Evolutionary conservation across 768 basidiomycete species (phyloP), one percentile per base, ranked within the genome.

Genomic region (Leccinum uliginosum): DNA sequence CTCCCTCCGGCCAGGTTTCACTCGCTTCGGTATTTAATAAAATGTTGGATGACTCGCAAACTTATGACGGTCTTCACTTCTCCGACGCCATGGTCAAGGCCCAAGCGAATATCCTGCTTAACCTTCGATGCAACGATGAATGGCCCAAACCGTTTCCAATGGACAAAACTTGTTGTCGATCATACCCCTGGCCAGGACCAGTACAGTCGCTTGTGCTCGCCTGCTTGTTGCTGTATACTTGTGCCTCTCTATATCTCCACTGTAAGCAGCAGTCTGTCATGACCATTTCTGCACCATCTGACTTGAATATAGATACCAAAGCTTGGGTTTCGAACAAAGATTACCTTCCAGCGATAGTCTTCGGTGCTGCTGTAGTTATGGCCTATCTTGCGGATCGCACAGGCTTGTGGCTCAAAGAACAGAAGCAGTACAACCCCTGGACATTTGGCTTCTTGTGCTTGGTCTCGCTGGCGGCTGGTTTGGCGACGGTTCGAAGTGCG

Each of bases 61-160:
- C 93, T 17, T 77, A 83, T 38, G 93, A 97, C 61, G 93, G 93
- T 6, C 74, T 97, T 9, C 93, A 96, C 71, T 95, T 87, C 64
- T 82, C 82, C 3, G 78, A 83, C 51, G 62, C 76, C 26, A 65
- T 92, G 43, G 75, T 87, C 59, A 79, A 76, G 61, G 74, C 79
- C 40, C 93, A 96, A 70, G 88, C 89, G 10, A 85, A 83, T 57
- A 75, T 96, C 50, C 73, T 97, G 50, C 76, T 93, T 26, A 94
- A 93, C 62, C 71, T 91, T 54, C 81, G 82, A 30, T 97, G 93
- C 70, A 96, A 97, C 67, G 80, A 89, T 56, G 67, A 68, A 24
- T 76, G 87, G 58, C 80, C 85, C 10, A 84, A 83, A 64, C 68
- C 65, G 17, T 83, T 82, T 65, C 87, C 87, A 5, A 74, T 85